Conservation (phyloP, 2,329 filamentous ascomycete genomes). For the Zalaria sp. region DNA sequence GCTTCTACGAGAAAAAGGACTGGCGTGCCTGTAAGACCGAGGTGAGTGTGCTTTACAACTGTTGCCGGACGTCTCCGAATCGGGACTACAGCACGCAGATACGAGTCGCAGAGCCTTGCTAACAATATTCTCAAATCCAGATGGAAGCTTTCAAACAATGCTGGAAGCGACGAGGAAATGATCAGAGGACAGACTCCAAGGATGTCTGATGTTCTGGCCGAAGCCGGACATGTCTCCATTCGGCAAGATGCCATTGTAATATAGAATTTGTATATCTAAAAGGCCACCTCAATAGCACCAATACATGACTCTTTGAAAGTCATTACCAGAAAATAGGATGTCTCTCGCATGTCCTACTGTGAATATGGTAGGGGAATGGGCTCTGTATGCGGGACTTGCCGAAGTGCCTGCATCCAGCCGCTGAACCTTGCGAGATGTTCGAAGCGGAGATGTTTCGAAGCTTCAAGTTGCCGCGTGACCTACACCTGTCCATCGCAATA, state of each 20-base stretch:
- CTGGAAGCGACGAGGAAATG: conserved; percentile 84
- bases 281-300: neutral
- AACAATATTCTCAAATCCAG: conserved; percentile 31
- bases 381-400: too few relatives aligned
- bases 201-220: conserved; percentile 35
- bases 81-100: too few relatives aligned
- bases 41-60: conserved; percentile 39
- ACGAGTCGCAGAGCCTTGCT: neutral
- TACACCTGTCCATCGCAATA: too few relatives aligned
- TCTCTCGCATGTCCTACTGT: too few relatives aligned
- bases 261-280: neutral
- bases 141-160: conserved; percentile 83
- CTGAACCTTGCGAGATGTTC: too few relatives aligned
- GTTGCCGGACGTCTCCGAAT: neutral
- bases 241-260: neutral
- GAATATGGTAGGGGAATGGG: too few relatives aligned
- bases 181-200: conserved; percentile 65
- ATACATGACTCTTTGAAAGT: too few relatives aligned
- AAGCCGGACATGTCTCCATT: neutral
- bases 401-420: too few relatives aligned
- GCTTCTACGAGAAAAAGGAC: conserved; percentile 91
- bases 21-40: conserved; percentile 82
- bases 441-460: too few relatives aligned
- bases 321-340: too few relatives aligned
- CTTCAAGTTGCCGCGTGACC: too few relatives aligned